Evolutionary conservation across 2,329 filamentous ascomycete genomes (phyloP).

Genomic region (Waltergamsia citrina): DNA sequence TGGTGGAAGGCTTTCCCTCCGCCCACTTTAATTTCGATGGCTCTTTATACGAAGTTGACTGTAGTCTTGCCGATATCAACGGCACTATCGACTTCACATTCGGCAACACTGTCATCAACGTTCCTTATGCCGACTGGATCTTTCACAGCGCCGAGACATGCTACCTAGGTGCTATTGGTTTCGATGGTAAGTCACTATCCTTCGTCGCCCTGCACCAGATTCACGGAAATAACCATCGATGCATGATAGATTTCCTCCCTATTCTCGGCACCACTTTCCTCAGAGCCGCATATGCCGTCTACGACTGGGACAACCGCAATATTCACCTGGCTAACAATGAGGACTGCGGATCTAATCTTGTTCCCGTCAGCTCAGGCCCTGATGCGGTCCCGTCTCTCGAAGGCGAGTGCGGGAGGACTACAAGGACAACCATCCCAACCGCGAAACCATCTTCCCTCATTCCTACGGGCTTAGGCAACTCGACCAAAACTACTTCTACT

Average conservation of each 20-base stretch:
- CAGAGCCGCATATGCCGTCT: constrained; percentile 32
- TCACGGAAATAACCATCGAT: too few species aligned
- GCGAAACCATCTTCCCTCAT: not conserved
- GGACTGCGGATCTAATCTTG: constrained; percentile 26
- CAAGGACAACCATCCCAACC: not conserved
- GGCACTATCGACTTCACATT: constrained; percentile 39
- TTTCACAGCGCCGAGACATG: constrained; percentile 17
- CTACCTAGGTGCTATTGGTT: constrained; percentile 35
- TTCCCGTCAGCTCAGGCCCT: constrained; percentile 28
- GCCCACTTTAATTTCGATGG: constrained; percentile 29
- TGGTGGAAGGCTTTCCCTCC: constrained; percentile 32
- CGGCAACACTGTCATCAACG: constrained; percentile 31
- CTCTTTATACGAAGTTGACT: constrained; percentile 40
- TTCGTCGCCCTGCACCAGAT: too few species aligned
- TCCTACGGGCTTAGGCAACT: not conserved
- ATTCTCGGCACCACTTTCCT: constrained; percentile 35
- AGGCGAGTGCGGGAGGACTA: constrained; percentile 15
- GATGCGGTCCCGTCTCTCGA: constrained; percentile 19
- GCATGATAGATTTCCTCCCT: constrained; percentile 20
- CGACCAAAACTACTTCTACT: too few species aligned
- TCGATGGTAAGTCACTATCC: constrained; percentile 17
- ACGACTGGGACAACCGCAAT: constrained; percentile 28
- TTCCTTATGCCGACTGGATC: constrained; percentile 33
- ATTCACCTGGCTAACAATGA: constrained; percentile 25
- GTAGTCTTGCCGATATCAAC: constrained; percentile 19